phyloP scores from a whole-genome alignment of 2,329 filamentous ascomycete genomes.

The Cladosporium sp. region DNA sequence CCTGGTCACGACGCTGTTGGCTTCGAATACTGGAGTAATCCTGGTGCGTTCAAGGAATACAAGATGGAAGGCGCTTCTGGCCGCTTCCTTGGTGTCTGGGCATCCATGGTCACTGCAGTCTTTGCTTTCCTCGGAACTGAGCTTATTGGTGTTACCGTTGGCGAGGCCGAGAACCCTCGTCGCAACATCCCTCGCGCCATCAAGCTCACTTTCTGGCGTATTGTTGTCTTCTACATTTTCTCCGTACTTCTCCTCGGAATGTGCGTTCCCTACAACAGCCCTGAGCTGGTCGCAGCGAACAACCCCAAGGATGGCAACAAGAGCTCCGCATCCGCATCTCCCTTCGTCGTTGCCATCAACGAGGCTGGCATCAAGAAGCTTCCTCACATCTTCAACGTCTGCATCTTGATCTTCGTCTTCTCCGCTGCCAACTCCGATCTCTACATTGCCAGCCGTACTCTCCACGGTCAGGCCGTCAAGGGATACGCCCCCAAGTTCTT shows the following conservation, averaged over 20 bases:
- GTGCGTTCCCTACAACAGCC: constrained; percentile 70
- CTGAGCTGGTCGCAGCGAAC: constrained; percentile 52
- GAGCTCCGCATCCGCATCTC: constrained; percentile 57
- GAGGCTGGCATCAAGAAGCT: constrained; percentile 63
- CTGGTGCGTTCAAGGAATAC: constrained; percentile 47
- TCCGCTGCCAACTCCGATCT: constrained; percentile 75
- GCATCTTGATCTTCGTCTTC: constrained; percentile 74
- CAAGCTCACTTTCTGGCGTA: constrained; percentile 78
- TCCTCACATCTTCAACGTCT: constrained; percentile 69
- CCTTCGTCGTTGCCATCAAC: constrained; percentile 73
- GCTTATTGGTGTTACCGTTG: constrained; percentile 74
- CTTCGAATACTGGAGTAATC: constrained; percentile 46
- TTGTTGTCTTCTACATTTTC: constrained; percentile 76
- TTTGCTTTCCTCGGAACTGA: constrained; percentile 79
- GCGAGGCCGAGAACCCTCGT: constrained; percentile 76
- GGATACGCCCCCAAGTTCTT: constrained; percentile 72
- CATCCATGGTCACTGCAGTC: constrained; percentile 67
- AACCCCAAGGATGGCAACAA: constrained; percentile 42
- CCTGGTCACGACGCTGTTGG: constrained; percentile 38
- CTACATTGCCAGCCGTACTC: constrained; percentile 70
- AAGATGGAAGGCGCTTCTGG: constrained; percentile 38
- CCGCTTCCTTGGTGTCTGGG: constrained; percentile 47
- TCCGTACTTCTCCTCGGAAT: constrained; percentile 74
- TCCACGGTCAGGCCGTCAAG: constrained; percentile 69
- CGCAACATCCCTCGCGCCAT: constrained; percentile 75